A percentile compares a stretch with the other conserved stretches of the same genome.
These are phyloP conservation scores for Termitomyces bulborhizus DNA, from an alignment of 768 basidiomycete species.

Conservation along the genomic window DNA sequence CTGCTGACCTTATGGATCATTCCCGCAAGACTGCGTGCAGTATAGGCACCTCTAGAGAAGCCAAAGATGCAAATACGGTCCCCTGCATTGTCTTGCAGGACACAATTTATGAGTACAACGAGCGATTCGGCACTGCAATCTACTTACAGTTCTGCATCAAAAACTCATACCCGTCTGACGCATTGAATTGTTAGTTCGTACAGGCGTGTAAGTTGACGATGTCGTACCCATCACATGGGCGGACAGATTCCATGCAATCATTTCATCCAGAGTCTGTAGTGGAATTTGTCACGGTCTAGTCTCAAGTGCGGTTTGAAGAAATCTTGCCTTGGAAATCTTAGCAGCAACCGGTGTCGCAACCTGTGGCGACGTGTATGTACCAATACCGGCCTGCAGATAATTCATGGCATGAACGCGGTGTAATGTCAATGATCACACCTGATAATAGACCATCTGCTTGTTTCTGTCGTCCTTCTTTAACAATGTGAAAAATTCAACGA, in stretches of 20 bases:
- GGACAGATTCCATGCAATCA: constrained; percentile 43
- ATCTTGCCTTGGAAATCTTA: constrained; percentile 33
- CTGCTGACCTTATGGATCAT: constrained; percentile 50
- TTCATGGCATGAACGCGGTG: background rate
- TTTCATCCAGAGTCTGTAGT: constrained; percentile 33
- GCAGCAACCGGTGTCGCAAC: constrained; percentile 38
- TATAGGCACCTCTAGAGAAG: constrained; percentile 60
- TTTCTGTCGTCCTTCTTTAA: constrained; percentile 44
- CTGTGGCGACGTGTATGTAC: constrained; percentile 41
- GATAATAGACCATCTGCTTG: constrained; percentile 52
- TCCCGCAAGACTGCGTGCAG: constrained; percentile 44
- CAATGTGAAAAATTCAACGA: constrained; percentile 43
- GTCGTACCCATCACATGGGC: constrained; percentile 43
- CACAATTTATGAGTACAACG: background rate
- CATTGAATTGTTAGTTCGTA: background rate
- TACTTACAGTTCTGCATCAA: constrained; percentile 52
- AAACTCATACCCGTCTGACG: constrained; percentile 47
- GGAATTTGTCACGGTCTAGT: background rate
- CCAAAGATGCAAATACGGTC: constrained; percentile 61
- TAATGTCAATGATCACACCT: constrained; percentile 22
- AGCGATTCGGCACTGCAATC: background rate
- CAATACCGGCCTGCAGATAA: constrained; percentile 41
- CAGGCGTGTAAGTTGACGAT: background rate
- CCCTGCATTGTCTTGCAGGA: constrained; percentile 17
- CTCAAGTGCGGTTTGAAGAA: background rate